Evolutionary conservation across 2,329 filamentous ascomycete genomes (phyloP), one percentile per base, ranked within the genome.

Genomic region (Neofusicoccum cordaticola): DNA sequence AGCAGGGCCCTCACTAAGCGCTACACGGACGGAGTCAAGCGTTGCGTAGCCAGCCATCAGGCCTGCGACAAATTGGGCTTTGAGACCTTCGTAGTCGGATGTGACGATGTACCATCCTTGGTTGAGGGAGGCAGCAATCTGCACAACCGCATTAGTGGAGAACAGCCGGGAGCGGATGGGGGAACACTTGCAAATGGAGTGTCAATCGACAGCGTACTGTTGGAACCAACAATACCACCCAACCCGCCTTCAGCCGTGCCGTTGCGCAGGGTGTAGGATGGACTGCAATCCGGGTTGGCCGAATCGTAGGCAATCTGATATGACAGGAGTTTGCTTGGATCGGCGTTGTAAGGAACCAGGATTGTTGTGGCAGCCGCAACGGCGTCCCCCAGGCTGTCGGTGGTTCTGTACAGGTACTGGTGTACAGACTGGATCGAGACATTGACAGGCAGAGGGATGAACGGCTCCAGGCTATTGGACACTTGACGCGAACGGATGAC

Each of bases 1-100:
- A 3, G 35, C 12, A 3, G 51, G 35, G 7, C 62, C 63, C 1
- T 53, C 35, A 2, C 19, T 62, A 2, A 73, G 66, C 1, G 69
- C 66, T 8, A 71, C 70, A 9, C 73, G 70, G 51, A 74, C 64
- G 5, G 67, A 68, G 62, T 74, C 71, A 9, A 74, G 66, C 15
- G 69, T 71, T 41, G 69, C 71, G 27, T 72, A 66, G 4, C 71
- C 73, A 37, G 67, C 65, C 19, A 67, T 63, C 5, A 70, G 44
- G 9, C 73, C 72, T 7, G 68, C 61, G 8, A 67, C 67, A 41
- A 72, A 73, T 1, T 68, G 65, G 13, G 70, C 70, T 27, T 67
- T 42, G 4, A 68, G 69, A 6, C 71, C 71, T 66, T 74, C 71
- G 50, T 68, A 70, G 50, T 73, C 72, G 15, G 72, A 66, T 1